Base-by-base conservation (phyloP, 257 asterid genomes). In the Petunia axillaris region DNA sequence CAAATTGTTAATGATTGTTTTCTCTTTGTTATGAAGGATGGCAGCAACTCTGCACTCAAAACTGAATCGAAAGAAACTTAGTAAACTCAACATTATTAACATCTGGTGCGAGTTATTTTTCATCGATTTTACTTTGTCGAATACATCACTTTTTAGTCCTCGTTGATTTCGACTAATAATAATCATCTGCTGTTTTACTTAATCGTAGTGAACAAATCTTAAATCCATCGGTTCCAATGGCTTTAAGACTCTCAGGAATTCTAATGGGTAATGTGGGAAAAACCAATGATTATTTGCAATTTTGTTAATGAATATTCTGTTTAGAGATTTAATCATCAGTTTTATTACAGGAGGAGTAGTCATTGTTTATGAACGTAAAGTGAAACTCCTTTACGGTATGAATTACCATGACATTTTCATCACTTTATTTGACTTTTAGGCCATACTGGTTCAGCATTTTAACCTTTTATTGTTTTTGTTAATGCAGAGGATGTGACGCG, bases 221-320 rank as follows among this genome's bases (percentile, higher is more conserved):
- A 59, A 92, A 95, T 81, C 99, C 99, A 38, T 86, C 97, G 4
- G 95, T 93, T 79, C 99, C 99, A 1, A 92, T 95, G 99, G 98
- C 99, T 80, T 93, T 95, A 78, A 88, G 99, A 77, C 99, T 95
- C 65, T 95, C 99, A 63, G 97, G 97, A 78, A 93, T 95, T 83
- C 97, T 95, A 82, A 95, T 95, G 99, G 99, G 99, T 95, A 91
- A 43, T 35, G 44, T 25, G 52, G 71, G 14, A 11, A 60, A 80
- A 66, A 80, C 35, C 15, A 14, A 60, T 2, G 78, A 37, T 37
- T 48, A n/a, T 46, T 65, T 50, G 52, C 2, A 35, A 9, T 50
- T 77, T 48, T 63, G 38, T 53, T 39, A 2, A n/a, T 35, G 10
- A 41, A 37, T 25, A 65, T 46, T 41, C 40, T 25, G 16, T 40